Conservation (phyloP, 1,284 basidiomycete species). For the Earliella scabrosa region DNA sequence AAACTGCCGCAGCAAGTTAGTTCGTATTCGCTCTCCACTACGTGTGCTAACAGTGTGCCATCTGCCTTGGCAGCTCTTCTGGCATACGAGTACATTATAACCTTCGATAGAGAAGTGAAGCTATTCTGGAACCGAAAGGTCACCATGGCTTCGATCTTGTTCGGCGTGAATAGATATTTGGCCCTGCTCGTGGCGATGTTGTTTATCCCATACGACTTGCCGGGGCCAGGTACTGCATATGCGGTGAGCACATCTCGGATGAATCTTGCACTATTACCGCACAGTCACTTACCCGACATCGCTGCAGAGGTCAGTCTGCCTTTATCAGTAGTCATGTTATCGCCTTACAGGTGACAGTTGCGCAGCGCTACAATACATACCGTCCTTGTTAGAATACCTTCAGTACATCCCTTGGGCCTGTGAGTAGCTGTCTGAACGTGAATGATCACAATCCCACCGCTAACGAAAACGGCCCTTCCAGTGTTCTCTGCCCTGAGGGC, state of each 20-base stretch:
- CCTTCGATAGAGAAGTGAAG: neutral
- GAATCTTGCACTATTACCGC: neutral
- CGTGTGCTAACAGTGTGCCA: no score
- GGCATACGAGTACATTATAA: constrained; percentile 2
- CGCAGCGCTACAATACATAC: neutral
- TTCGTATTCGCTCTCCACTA: no score
- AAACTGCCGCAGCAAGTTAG: no score
- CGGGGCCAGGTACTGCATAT: no score
- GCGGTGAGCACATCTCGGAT: neutral
- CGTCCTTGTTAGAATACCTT: neutral
- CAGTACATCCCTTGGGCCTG: neutral
- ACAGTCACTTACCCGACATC: neutral
- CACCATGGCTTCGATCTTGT: neutral
- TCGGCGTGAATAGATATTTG: constrained; percentile 4
- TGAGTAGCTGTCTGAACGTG: neutral
- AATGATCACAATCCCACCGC: neutral
- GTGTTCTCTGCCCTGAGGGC: neutral
- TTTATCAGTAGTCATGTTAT: neutral
- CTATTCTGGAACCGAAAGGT: constrained; percentile 1
- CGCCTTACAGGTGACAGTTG: neutral
- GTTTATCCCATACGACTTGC: neutral
- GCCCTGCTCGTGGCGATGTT: neutral
- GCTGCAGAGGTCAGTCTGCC: neutral
- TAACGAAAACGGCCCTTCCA: neutral
- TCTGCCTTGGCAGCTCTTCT: constrained; percentile 1